Percentiles rank a stretch among this genome's conserved stretches.
These are phyloP conservation scores for Bacterosira constricta DNA, from an alignment of 108 stramenopile genomes.

Conservation along the genomic window DNA sequence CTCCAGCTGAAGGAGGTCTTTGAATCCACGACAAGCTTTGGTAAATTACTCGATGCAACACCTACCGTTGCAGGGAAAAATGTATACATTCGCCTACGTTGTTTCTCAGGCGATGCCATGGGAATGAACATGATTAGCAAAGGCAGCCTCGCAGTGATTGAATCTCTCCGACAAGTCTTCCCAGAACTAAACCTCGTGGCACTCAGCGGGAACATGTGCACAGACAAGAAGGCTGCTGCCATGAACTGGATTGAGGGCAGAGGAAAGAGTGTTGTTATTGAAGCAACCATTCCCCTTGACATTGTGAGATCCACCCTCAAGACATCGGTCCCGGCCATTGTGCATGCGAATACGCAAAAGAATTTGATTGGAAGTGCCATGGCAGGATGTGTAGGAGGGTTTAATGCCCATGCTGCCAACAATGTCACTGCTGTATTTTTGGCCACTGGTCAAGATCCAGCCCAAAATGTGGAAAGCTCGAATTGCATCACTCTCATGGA, in stretches of 20 bases:
- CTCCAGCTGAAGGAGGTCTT: conserved; percentile 85
- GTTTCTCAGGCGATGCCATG: conserved; percentile 99
- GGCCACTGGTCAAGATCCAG: conserved; percentile 99
- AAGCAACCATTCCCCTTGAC: conserved; percentile 86
- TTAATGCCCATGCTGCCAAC: conserved; percentile 98
- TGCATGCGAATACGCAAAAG: conserved; percentile 93
- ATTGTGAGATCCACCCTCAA: conserved; percentile 92
- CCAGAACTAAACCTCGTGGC: conserved; percentile 84
- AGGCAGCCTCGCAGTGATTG: conserved; percentile 91
- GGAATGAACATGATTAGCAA: conserved; percentile 99
- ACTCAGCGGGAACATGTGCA: conserved; percentile 98
- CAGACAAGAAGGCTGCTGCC: conserved; percentile 98
- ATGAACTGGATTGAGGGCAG: conserved; percentile 99
- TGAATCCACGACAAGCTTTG: conserved; percentile 97
- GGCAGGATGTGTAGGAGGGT: conserved; percentile 95
- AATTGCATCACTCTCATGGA: conserved; percentile 97
- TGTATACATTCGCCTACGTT: conserved; percentile 93
- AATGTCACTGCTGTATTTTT: conserved; percentile 98
- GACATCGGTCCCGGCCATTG: conserved; percentile 91
- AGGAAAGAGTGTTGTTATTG: conserved; percentile 96
- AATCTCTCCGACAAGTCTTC: conserved; percentile 72
- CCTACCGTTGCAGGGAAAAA: conserved; percentile 95
- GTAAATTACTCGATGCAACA: conserved; percentile 75
- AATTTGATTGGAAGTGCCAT: conserved; percentile 98
- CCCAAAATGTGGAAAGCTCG: conserved; percentile 96